phyloP scores from a whole-genome alignment of 2,329 filamentous ascomycete genomes.

The Thelonectria blattea region DNA sequence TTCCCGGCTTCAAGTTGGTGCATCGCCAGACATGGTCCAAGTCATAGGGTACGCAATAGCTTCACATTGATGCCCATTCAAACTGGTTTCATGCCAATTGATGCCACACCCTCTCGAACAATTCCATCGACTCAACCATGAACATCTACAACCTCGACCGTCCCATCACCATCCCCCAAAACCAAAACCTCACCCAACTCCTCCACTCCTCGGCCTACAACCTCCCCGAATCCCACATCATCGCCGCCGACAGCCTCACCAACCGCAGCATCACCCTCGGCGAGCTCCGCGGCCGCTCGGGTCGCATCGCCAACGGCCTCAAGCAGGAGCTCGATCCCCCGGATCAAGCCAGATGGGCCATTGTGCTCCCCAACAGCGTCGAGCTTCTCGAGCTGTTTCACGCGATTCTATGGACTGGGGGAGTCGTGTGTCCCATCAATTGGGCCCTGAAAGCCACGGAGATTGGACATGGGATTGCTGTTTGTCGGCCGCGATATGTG shows the following conservation, averaged over 20 bases:
- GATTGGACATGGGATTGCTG: constrained; percentile 50
- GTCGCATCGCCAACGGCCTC: constrained; percentile 49
- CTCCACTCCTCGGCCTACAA: constrained; percentile 46
- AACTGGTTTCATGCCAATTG: no score
- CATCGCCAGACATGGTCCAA: not conserved
- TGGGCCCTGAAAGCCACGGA: constrained; percentile 46
- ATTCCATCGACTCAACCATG: constrained; percentile 34
- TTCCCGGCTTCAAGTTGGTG: not conserved
- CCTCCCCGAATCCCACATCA: constrained; percentile 50
- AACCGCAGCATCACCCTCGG: constrained; percentile 53
- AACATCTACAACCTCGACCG: constrained; percentile 41
- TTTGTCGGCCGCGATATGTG: constrained; percentile 49
- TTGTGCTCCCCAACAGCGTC: constrained; percentile 53
- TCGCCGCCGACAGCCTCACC: constrained; percentile 51
- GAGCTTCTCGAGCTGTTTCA: constrained; percentile 52
- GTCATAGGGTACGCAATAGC: not conserved
- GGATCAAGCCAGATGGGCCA: constrained; percentile 48
- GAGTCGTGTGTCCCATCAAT: constrained; percentile 48
- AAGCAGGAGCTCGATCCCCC: constrained; percentile 39
- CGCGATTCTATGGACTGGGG: constrained; percentile 49
- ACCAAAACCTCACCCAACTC: constrained; percentile 52
- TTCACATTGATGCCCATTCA: not conserved
- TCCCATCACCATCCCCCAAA: constrained; percentile 43
- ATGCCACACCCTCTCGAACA: no score
- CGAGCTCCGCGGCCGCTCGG: constrained; percentile 49